A percentile compares a stretch with the other conserved stretches of the same genome.
Conservation (phyloP, 2,329 filamentous ascomycete species). For the Berkeleyomyces rouxiae region DNA sequence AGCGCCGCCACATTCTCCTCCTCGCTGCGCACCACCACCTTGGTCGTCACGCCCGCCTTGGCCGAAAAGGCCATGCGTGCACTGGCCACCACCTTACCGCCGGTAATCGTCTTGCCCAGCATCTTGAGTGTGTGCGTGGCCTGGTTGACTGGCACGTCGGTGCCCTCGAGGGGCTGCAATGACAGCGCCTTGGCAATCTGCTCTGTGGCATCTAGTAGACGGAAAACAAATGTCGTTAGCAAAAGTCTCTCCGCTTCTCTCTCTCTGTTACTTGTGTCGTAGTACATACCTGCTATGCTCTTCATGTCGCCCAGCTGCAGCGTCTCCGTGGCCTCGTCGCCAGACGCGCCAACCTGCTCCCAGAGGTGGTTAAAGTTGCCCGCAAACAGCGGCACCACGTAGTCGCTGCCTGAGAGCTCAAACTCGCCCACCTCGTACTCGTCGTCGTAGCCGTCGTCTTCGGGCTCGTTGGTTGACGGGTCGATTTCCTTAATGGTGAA, state of each 20-base stretch:
- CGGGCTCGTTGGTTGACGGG: constrained; percentile 78
- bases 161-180: constrained; percentile 85
- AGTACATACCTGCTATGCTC: constrained; percentile 68
- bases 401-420: constrained; percentile 80
- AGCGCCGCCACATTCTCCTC: constrained; percentile 79
- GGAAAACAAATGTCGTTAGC: constrained; percentile 17
- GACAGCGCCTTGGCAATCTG: constrained; percentile 74
- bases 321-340: constrained; percentile 83
- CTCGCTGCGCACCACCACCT: constrained; percentile 82
- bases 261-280: not conserved
- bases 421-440: constrained; percentile 95
- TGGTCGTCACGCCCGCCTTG: constrained; percentile 88
- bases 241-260: not conserved
- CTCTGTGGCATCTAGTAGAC: constrained; percentile 67
- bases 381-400: constrained; percentile 82
- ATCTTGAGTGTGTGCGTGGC: constrained; percentile 91
- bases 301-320: constrained; percentile 75
- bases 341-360: constrained; percentile 79
- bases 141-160: constrained; percentile 73
- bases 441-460: constrained; percentile 86
- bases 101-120: constrained; percentile 84
- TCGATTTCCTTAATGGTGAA: constrained; percentile 98
- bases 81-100: constrained; percentile 72
- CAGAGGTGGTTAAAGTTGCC: constrained; percentile 92
- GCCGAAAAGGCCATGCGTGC: constrained; percentile 88